Evolutionary conservation across 2,329 filamentous ascomycete genomes (phyloP), one percentile per base, ranked within the genome.

Genomic region (Ophiostoma novo-ulmi): DNA sequence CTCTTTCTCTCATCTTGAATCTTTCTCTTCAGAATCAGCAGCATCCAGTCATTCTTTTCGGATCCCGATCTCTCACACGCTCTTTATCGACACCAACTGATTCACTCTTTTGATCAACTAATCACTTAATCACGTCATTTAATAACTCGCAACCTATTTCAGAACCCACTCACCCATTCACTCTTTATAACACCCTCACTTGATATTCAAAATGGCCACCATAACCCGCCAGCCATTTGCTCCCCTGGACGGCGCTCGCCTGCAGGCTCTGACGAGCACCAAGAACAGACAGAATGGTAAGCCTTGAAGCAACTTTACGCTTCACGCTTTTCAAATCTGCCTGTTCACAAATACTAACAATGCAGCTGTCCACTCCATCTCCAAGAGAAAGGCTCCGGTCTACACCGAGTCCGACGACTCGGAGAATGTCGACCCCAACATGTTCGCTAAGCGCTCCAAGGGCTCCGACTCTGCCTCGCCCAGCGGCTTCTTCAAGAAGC

Each of bases 251-350:
- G 85, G 84, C 75, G 82, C 88, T 71, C 87, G 91, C 75, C 83
- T 94, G 36, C 89, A 92, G 79, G 87, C 83, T 74, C 82, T 94
- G 76, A 89, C 88, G 36, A 92, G 88, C 80, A 81, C 89, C 68
- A 94, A 93, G 83, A 94, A 94, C 79, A 85, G 89, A 79, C 91
- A 94, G 78, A 89, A 89, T 83, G 85, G 88, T 90, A 85, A 75
- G 85, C 82, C 71, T 31, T 17, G 8, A 64, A 58, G 52, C 48
- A 8, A 3, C 17, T 48, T 13, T 39, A 39, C 38, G 44, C 17
- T 20, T 20, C 17, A 8, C n/a, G 44, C 17, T 48, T 41, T 26
- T 8, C 66, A 10, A 22, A 13, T 65, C 38, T 35, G 36, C 39
- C 31, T 6, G 10, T 20, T 8, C 26, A 63, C n/a, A 26, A 61